phyloP scores from a whole-genome alignment of 2,329 filamentous ascomycete species.

The Elsinoe australis region DNA sequence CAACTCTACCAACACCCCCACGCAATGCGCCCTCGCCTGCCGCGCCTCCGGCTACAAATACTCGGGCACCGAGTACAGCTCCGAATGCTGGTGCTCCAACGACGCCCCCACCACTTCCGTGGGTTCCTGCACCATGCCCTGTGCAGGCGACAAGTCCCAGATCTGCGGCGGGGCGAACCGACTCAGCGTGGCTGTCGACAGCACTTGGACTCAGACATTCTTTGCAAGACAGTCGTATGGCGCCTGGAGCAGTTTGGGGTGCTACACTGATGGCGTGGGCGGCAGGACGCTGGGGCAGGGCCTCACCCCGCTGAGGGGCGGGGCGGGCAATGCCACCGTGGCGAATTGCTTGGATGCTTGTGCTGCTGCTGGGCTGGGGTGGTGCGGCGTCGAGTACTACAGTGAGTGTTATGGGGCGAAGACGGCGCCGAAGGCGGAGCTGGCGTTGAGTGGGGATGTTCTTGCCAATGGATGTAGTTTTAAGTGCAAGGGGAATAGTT shows the following conservation, averaged over 20 bases:
- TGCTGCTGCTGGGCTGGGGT: conserved; percentile 21
- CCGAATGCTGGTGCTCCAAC: conserved; percentile 22
- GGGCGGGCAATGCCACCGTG: conserved; percentile 24
- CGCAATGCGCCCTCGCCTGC: conserved; percentile 25
- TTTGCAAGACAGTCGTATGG: conserved; percentile 22
- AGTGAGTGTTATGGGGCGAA: conserved; percentile 25
- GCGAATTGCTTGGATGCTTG: conserved; percentile 27
- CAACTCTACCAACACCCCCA: conserved; percentile 22
- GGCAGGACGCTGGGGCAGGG: conserved; percentile 21
- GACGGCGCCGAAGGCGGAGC: conserved; percentile 18
- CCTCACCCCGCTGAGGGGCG: conserved; percentile 23
- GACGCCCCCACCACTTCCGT: not conserved
- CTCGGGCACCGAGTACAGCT: conserved; percentile 32
- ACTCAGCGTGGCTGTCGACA: conserved; percentile 24
- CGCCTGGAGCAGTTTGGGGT: conserved; percentile 24
- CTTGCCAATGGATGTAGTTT: conserved; percentile 25
- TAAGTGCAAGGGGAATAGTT: conserved; percentile 27
- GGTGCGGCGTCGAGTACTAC: conserved; percentile 28
- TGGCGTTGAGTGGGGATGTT: conserved; percentile 22
- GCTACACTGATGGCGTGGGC: conserved; percentile 24
- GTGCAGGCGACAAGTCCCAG: conserved; percentile 26
- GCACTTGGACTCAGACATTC: conserved; percentile 24
- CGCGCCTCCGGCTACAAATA: conserved; percentile 24
- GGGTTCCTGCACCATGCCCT: conserved; percentile 24
- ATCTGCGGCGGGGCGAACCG: conserved; percentile 27